These are phyloP conservation scores for Cardiospermum halicacabum DNA, from an alignment of 345 rosid species.

Conservation along the genomic window DNA sequence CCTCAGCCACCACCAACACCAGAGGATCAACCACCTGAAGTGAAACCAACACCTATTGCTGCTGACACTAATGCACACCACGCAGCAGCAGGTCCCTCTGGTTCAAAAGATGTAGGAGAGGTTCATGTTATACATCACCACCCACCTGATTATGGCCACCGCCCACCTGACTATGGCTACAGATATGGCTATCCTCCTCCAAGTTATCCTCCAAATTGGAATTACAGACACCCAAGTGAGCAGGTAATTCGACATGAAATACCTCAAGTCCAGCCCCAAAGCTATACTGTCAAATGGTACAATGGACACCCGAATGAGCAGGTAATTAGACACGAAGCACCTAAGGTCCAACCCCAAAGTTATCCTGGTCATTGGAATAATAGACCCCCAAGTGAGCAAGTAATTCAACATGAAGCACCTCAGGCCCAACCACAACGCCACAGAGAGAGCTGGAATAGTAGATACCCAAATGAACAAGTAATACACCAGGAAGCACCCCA, in stretches of 20 bases:
- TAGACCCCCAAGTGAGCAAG: conserved; percentile 24
- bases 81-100: conserved; percentile 19
- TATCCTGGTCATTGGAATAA: conserved; percentile 27
- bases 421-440: conserved; percentile 19
- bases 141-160: conserved; percentile 40
- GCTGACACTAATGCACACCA: conserved; percentile 28
- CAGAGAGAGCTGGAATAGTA: conserved; percentile 29
- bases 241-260: conserved; percentile 18
- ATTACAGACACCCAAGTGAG: conserved; percentile 24
- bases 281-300: conserved; percentile 26
- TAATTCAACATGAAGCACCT: conserved; percentile 16
- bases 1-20: conserved; percentile 17
- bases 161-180: conserved; percentile 42
- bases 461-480: conserved; percentile 21
- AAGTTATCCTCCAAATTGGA: conserved; percentile 23
- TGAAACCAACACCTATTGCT: conserved; percentile 20
- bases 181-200: conserved; percentile 30
- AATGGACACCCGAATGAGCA: conserved; percentile 23
- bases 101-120: conserved; percentile 44
- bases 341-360: conserved; percentile 3
- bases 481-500: conserved; percentile 16
- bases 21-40: not conserved
- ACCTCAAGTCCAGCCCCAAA: conserved; percentile 13
- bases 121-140: conserved; percentile 45
- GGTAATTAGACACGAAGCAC: conserved; percentile 15